These are phyloP conservation scores for Heliamphora exappendiculata DNA, from an alignment of 148 eudicot genomes.

Conservation along the genomic window DNA sequence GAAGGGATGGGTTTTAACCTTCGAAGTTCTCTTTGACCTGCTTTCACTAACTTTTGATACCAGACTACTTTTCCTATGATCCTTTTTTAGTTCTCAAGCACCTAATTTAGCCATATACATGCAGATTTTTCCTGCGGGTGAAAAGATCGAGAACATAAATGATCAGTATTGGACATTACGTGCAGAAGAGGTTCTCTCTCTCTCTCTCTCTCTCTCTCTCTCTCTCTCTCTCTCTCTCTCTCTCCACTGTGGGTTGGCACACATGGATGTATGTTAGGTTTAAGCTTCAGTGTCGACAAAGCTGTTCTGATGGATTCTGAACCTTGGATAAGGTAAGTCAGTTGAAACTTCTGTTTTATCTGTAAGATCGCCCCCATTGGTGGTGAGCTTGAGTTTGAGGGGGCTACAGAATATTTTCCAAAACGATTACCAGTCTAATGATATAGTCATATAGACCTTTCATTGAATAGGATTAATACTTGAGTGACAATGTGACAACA, in stretches of 20 bases:
- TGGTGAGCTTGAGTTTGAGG: background rate
- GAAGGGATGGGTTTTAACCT: background rate
- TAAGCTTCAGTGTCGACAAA: background rate
- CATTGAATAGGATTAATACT: background rate
- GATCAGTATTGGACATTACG: constrained; percentile 94
- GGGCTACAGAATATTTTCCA: background rate
- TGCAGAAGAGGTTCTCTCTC: constrained; percentile 71
- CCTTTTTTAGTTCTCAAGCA: background rate
- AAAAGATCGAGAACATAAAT: constrained; percentile 86
- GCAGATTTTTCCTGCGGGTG: constrained; percentile 75
- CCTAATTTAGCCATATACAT: constrained; percentile 4
- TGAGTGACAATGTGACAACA: background rate
- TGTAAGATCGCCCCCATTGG: background rate
- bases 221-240: background rate
- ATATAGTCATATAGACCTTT: background rate
- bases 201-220: background rate
- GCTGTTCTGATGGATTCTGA: background rate
- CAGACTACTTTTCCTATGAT: background rate
- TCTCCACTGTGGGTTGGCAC: background rate
- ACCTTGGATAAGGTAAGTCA: background rate
- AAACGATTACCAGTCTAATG: background rate
- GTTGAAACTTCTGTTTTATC: constrained; percentile 4
- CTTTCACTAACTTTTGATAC: background rate
- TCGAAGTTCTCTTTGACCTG: background rate
- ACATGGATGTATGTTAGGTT: background rate